Conservation (phyloP, 345 rosid genomes). For the Populus ilicifolia region DNA sequence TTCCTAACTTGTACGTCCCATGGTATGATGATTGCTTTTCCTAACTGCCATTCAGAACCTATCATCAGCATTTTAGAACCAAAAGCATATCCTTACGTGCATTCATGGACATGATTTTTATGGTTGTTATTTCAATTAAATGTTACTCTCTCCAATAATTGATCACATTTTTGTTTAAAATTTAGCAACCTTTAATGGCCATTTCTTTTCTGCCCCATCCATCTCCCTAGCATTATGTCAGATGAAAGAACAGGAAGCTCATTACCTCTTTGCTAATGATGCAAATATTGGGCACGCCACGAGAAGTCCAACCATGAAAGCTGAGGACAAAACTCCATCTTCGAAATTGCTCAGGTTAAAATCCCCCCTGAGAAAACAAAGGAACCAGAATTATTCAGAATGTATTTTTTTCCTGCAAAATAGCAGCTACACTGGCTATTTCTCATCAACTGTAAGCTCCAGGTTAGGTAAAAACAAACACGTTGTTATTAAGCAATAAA, state of each 20-base stretch:
- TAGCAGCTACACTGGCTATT: background rate
- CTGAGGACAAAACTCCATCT: conserved; percentile 90
- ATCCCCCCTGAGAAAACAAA: conserved; percentile 53
- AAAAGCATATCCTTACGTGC: background rate
- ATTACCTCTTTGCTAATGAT: conserved; percentile 71
- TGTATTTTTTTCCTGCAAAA: background rate
- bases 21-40: background rate
- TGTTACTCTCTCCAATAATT: background rate
- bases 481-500: background rate
- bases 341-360: conserved; percentile 77
- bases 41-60: background rate
- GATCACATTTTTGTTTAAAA: background rate
- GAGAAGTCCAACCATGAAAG: conserved; percentile 97
- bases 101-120: background rate
- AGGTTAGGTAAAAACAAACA: background rate
- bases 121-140: background rate
- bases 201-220: background rate
- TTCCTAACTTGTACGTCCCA: background rate
- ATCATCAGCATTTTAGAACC: background rate
- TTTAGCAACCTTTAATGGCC: background rate
- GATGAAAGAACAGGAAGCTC: background rate
- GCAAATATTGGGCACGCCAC: conserved; percentile 93
- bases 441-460: background rate
- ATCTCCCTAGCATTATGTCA: background rate
- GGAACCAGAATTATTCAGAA: background rate